Evolutionary conservation across 345 rosid species (phyloP).

Genomic region (Geranium rotundifolium): DNA sequence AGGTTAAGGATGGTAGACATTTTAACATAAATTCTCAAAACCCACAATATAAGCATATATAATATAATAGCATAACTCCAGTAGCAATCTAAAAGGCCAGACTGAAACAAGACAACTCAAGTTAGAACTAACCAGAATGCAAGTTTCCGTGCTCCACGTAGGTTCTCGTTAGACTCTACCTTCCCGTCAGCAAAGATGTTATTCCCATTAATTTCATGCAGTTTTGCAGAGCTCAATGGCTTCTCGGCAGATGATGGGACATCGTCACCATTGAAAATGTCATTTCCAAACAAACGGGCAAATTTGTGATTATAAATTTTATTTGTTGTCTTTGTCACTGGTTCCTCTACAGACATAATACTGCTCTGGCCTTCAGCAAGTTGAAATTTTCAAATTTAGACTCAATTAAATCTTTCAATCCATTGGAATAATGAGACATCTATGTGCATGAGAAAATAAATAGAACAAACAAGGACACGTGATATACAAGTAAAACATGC

Average conservation of each 20-base stretch:
- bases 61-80: background rate
- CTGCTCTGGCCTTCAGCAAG: conserved; percentile 80
- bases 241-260: no score
- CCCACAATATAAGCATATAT: conserved; percentile 16
- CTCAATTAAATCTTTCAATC: background rate
- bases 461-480: no score
- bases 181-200: no score
- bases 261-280: no score
- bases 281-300: no score
- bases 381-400: conserved; percentile 9
- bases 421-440: background rate
- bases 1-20: conserved; percentile 15
- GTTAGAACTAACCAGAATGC: conserved; percentile 15
- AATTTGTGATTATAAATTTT: no score
- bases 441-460: no score
- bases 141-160: conserved; percentile 72
- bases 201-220: no score
- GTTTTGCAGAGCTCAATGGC: no score
- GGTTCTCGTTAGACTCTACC: no score
- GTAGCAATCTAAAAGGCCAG: background rate
- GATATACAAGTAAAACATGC: no score
- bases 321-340: conserved; percentile 42
- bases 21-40: conserved; percentile 25
- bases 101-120: background rate
- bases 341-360: conserved; percentile 51